Evolutionary conservation across 441 rosid genomes (phyloP).

Genomic region (Melastoma candidum): DNA sequence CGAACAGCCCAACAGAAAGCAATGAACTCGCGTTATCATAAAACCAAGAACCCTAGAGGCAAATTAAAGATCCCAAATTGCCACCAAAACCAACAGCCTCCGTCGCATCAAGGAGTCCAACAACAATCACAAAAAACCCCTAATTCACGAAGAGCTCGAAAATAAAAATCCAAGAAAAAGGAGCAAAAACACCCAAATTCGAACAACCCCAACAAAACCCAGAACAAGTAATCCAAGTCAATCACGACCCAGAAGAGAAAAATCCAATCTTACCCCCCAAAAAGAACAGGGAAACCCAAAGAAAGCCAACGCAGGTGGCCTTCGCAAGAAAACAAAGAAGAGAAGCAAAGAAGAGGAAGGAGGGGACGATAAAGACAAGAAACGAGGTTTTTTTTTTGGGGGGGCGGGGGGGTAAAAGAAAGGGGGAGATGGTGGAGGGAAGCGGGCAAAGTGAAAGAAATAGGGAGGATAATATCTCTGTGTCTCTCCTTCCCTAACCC

Average conservation of each 20-base stretch:
- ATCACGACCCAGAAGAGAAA: conserved; percentile 3
- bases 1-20: background rate
- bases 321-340: background rate
- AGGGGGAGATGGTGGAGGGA: conserved; percentile 18
- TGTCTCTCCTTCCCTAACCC: no score
- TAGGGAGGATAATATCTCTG: no score
- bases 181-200: background rate
- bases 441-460: no score
- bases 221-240: background rate
- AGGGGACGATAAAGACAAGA: conserved; percentile 8
- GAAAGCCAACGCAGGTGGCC: no score
- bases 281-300: background rate
- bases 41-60: no score
- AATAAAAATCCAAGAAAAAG: background rate
- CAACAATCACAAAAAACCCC: background rate
- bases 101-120: background rate
- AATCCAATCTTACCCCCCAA: conserved; percentile 13
- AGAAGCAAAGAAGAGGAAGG: background rate
- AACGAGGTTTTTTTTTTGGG: background rate
- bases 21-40: background rate
- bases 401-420: conserved; percentile 24
- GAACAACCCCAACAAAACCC: background rate
- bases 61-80: background rate
- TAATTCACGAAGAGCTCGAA: background rate
- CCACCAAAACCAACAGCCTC: background rate